Conservation (phyloP, 2,329 filamentous ascomycete genomes). For the Didymella sp. region DNA sequence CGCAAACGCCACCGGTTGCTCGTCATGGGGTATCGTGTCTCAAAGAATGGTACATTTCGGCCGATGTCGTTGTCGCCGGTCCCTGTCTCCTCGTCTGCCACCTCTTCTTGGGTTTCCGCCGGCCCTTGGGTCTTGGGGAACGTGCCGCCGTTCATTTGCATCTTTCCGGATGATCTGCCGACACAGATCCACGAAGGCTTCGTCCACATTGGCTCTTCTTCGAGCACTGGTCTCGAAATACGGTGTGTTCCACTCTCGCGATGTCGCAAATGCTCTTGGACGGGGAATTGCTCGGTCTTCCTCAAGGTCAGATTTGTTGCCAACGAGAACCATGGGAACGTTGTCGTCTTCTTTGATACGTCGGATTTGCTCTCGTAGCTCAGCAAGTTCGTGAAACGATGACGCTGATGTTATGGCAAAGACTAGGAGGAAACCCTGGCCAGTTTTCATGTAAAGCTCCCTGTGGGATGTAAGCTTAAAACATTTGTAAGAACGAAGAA, state of each 20-base stretch:
- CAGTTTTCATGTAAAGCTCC: slow-evolving; percentile 78
- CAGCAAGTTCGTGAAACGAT: slow-evolving; percentile 81
- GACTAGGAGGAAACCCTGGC: slow-evolving; percentile 88
- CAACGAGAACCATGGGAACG: slow-evolving; percentile 86
- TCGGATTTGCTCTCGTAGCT: slow-evolving; percentile 86
- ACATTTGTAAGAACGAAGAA: slow-evolving; percentile 21
- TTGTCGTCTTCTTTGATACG: slow-evolving; percentile 89
- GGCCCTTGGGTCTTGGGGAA: slow-evolving; percentile 24
- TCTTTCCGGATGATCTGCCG: slow-evolving; percentile 82
- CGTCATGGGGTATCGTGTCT: slow-evolving; percentile 33
- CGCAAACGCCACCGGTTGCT: slow-evolving; percentile 23
- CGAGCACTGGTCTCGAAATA: slow-evolving; percentile 92
- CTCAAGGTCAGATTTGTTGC: slow-evolving; percentile 90
- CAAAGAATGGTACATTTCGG: slow-evolving; percentile 41
- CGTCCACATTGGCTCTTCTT: slow-evolving; percentile 84
- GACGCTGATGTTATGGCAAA: slow-evolving; percentile 89
- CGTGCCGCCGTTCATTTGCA: slow-evolving; percentile 52
- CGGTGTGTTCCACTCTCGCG: slow-evolving; percentile 85
- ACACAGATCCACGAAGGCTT: slow-evolving; percentile 85
- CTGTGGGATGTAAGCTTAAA: slow-evolving; percentile 29
- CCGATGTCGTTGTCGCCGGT: slow-evolving; percentile 25
- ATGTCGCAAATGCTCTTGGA: slow-evolving; percentile 80
- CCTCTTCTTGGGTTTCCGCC: slow-evolving; percentile 12
- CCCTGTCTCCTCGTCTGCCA: slow-evolving; percentile 13
- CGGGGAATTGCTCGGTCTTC: slow-evolving; percentile 81